phyloP scores from a whole-genome alignment of 108 stramenopile genomes.

The Stephanodiscus triporus region DNA sequence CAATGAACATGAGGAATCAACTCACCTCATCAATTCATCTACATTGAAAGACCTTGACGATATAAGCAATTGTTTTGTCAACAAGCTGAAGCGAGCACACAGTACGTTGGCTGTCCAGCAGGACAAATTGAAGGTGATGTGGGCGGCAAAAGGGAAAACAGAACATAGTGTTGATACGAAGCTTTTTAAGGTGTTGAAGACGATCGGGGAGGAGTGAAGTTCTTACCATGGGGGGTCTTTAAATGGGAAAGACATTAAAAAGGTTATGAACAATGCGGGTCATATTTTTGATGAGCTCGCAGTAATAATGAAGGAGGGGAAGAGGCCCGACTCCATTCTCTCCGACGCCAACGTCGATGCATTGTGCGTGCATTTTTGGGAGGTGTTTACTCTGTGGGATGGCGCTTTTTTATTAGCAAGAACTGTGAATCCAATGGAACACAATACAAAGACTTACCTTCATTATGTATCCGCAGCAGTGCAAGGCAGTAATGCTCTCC shows the following conservation, averaged over 20 bases:
- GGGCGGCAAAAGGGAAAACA: neutral
- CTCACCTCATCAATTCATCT: neutral
- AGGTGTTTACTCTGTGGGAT: no score
- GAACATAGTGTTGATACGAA: neutral
- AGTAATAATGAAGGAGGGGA: neutral
- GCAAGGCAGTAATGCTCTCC: neutral
- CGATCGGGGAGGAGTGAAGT: neutral
- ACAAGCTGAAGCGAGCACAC: no score
- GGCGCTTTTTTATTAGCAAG: no score
- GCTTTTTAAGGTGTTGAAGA: neutral
- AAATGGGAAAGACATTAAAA: no score
- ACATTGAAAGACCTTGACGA: no score
- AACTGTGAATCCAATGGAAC: slow-evolving; percentile 5
- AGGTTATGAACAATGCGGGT: no score
- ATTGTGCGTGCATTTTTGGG: neutral
- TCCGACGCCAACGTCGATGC: neutral
- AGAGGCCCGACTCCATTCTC: neutral
- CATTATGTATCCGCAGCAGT: slow-evolving; percentile 10
- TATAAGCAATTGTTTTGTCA: no score
- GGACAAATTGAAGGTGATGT: no score
- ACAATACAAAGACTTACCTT: neutral
- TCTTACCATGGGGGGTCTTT: no score
- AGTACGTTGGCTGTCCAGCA: no score
- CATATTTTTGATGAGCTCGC: slow-evolving; percentile 5
- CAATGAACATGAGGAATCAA: neutral